Base-by-base conservation (phyloP, 495 filamentous ascomycete genomes). In the Lophium mytilinum region DNA sequence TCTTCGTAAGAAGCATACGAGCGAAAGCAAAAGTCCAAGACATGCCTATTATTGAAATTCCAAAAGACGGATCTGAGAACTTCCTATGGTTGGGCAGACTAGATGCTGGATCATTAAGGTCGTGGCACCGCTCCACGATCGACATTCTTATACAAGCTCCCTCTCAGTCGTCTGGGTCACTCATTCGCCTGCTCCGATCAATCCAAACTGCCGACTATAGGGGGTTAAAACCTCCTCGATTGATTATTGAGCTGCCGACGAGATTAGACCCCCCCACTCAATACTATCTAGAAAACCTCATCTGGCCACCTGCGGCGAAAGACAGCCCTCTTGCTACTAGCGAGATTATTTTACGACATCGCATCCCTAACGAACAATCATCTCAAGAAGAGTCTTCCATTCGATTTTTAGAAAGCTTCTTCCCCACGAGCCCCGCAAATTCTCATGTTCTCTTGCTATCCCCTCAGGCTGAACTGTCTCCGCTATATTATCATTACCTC, bases 121-220 rank as follows among this genome's bases (percentile, higher is more conserved):
- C 77, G 30, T 95, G 89, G 89, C 83, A 88, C 62, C 79, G 80
- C 42, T 71, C 85, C 6, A 79, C 74, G 37, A 75, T 95, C 47
- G 87, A 94, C 52, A 85, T 95, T 19, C 68, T 91, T 9, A 80
- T 95, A 35, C 84, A 89, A 48, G 86, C 85, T n/a, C 75, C 83
- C 11, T 68, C 79, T 8, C 75, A 81, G 3, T 80, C 82, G 24
- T 82, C 87, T 9, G 87, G 88, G 1, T 86, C 84, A 46, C 59
- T 95, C 15, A 80, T 87, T 21, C 78, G 87, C 47, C 75, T 94
- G 18, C 74, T 95, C 1, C 78, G 78, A 52, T 91, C 88, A 17
- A 73, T 95, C 15, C 73, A 81, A 60, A 73, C 73, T 8, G 87
- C 89, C 1, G 88, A 95, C 58, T 91, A 87, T 66, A 79, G 83